A percentile compares a stretch with the other conserved stretches of the same genome.
phyloP scores from a whole-genome alignment of 192 early-diverging fungal species.

The Geranomyces michiganensis region DNA sequence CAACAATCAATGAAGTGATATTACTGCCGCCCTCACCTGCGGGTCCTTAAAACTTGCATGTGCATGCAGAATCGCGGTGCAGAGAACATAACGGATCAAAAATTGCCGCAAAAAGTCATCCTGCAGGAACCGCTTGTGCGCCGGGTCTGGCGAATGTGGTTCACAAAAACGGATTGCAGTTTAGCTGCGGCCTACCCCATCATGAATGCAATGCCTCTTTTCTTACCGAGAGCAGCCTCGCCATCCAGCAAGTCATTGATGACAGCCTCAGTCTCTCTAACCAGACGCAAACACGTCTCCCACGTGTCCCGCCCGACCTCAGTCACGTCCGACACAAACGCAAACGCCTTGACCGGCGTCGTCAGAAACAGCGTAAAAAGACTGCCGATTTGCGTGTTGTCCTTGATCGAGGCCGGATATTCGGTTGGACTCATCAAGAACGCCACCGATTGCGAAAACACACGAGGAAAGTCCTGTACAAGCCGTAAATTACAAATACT shows the following conservation, averaged over 20 bases:
- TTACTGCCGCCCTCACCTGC: conserved; percentile 45
- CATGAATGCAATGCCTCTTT: neutral
- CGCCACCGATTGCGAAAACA: conserved; percentile 87
- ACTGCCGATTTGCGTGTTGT: conserved; percentile 76
- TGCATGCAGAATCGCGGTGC: conserved; percentile 65
- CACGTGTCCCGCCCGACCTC: conserved; percentile 66
- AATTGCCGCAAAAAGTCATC: conserved; percentile 94
- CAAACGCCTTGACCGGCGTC: conserved; percentile 86
- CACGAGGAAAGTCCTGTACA: conserved; percentile 71
- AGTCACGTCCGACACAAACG: conserved; percentile 73
- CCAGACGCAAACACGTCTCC: conserved; percentile 64
- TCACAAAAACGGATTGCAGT: no score
- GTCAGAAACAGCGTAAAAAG: conserved; percentile 95
- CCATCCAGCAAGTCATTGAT: conserved; percentile 44
- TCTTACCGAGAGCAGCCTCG: conserved; percentile 34
- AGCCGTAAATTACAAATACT: no score
- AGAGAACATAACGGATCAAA: conserved; percentile 80
- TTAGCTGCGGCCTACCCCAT: neutral
- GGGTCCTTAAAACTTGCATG: conserved; percentile 69
- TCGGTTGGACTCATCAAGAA: conserved; percentile 87
- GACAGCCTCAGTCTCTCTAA: conserved; percentile 45
- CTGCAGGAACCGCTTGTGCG: conserved; percentile 73
- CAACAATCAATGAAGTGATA: no score
- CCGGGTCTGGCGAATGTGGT: conserved; percentile 47
- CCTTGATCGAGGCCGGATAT: conserved; percentile 82